A percentile compares a stretch with the other conserved stretches of the same genome.
These are phyloP conservation scores for Agrocybe chaxingu DNA, from an alignment of 768 basidiomycete genomes.

Conservation along the genomic window DNA sequence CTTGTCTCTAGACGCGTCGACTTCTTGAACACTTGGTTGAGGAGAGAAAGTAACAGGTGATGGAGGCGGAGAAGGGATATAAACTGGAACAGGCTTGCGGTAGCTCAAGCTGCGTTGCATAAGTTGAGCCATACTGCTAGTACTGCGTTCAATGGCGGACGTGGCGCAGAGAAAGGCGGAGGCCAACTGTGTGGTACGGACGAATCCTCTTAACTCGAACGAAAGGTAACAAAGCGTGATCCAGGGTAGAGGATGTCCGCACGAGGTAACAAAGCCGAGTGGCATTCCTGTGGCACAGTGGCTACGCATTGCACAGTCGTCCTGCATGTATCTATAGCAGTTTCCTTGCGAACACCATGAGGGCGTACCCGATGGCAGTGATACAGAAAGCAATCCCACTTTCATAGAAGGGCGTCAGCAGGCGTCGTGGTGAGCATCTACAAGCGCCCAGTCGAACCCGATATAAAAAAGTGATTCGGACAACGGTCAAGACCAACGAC, in stretches of 20 bases:
- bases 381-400: too few relatives aligned
- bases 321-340: too few relatives aligned
- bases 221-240: neutral
- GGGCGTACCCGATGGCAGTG: too few relatives aligned
- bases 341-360: too few relatives aligned
- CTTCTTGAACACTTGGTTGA: slow-evolving; percentile 5
- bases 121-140: neutral
- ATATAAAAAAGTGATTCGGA: too few relatives aligned
- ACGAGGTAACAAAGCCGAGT: neutral
- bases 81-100: slow-evolving; percentile 68
- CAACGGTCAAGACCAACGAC: too few relatives aligned
- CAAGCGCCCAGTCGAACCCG: too few relatives aligned
- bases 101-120: slow-evolving; percentile 54
- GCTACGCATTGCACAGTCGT: neutral
- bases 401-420: too few relatives aligned
- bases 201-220: neutral
- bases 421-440: too few relatives aligned
- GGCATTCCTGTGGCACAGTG: neutral
- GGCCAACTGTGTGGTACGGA: neutral
- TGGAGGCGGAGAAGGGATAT: slow-evolving; percentile 61
- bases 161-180: neutral
- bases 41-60: slow-evolving; percentile 26
- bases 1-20: slow-evolving; percentile 11
- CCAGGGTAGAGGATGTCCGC: neutral
- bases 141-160: neutral